Percentiles rank a stretch among this genome's conserved stretches.
phyloP scores from a whole-genome alignment of 768 basidiomycete genomes.

The Tulasnella sp. region DNA sequence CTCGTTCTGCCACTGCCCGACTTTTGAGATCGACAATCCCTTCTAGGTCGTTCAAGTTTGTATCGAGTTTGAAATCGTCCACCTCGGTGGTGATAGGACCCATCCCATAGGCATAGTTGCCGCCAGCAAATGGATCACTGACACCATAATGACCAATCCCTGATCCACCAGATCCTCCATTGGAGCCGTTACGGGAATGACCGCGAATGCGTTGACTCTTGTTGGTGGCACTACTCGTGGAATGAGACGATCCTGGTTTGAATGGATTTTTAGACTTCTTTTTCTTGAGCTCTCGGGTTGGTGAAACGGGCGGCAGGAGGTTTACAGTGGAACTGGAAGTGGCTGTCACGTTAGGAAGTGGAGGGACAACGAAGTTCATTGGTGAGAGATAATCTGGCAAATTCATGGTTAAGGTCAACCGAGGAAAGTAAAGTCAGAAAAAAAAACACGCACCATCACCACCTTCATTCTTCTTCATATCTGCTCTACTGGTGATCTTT shows the following conservation, averaged over 20 bases:
- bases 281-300: too few relatives aligned
- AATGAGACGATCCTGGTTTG: background rate
- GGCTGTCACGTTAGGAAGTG: background rate
- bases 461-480: background rate
- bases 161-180: background rate
- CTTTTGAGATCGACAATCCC: slow-evolving; percentile 53
- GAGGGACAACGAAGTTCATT: background rate
- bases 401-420: background rate
- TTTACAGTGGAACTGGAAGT: too few relatives aligned
- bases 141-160: too few relatives aligned
- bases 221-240: background rate
- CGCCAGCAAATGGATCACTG: too few relatives aligned
- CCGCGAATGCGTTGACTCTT: background rate
- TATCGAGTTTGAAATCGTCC: slow-evolving; percentile 46
- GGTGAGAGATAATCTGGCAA: slow-evolving; percentile 2
- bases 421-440: background rate
- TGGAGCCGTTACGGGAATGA: background rate
- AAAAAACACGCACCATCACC: background rate
- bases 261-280: too few relatives aligned
- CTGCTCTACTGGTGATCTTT: slow-evolving; percentile 9
- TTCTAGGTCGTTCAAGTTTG: slow-evolving; percentile 62
- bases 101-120: too few relatives aligned
- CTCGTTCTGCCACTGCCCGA: slow-evolving; percentile 8
- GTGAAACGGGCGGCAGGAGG: too few relatives aligned
- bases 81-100: too few relatives aligned